Percentiles rank a stretch among this genome's conserved stretches.
These are phyloP conservation scores for Phytophthora lateralis DNA, from an alignment of 352 stramenopile species.

Conservation along the genomic window DNA sequence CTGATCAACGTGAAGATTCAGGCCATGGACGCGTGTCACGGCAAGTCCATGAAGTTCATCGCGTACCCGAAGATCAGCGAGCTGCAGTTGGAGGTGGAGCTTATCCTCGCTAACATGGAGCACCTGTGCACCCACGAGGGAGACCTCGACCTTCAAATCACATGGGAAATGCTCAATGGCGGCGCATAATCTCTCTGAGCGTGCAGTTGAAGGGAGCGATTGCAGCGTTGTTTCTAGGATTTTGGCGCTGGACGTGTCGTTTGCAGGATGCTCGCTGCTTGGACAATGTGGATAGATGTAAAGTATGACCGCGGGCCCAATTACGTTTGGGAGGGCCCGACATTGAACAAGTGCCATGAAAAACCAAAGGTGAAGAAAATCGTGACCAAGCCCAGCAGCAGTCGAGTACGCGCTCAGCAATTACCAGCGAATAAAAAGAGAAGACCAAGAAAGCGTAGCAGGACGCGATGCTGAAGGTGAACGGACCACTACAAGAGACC, in stretches of 20 bases:
- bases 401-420: background rate
- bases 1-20: conserved; percentile 89
- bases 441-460: conserved; percentile 2
- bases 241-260: background rate
- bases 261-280: conserved; percentile 17
- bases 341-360: conserved; percentile 31
- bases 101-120: conserved; percentile 82
- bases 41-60: conserved; percentile 90
- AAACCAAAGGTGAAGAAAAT: conserved; percentile 23
- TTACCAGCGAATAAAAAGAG: background rate
- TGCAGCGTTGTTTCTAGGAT: conserved; percentile 5
- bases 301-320: conserved; percentile 39
- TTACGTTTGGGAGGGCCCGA: conserved; percentile 24
- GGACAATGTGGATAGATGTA: conserved; percentile 48
- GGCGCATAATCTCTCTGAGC: conserved; percentile 37
- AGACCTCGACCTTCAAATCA: conserved; percentile 85
- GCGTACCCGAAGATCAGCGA: conserved; percentile 87
- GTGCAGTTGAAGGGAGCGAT: conserved; percentile 13
- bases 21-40: conserved; percentile 77
- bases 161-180: conserved; percentile 80
- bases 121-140: conserved; percentile 84
- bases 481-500: conserved; percentile 7
- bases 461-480: conserved; percentile 3
- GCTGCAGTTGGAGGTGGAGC: conserved; percentile 77
- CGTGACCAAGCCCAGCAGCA: conserved; percentile 25